Percentiles rank a stretch among this genome's conserved stretches.
phyloP scores from a whole-genome alignment of 306 rosid species.

The Rosa rugosa region DNA sequence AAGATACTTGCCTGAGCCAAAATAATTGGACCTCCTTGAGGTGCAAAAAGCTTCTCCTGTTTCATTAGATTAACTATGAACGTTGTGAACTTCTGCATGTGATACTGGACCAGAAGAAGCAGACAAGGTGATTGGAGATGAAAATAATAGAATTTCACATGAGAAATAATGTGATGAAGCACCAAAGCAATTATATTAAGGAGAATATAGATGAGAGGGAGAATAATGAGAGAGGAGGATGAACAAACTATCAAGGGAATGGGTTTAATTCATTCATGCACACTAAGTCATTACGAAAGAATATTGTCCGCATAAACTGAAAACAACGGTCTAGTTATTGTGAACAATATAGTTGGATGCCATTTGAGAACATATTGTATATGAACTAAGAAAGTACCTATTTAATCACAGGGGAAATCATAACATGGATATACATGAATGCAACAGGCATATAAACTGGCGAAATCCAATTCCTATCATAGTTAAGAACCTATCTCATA shows the following conservation, averaged over 20 bases:
- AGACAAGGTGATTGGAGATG: slow-evolving; percentile 22
- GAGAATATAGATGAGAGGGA: not conserved
- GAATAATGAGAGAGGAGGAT: not conserved
- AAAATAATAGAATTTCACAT: not conserved
- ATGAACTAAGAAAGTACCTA: not conserved
- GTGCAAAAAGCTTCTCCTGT: slow-evolving; percentile 79
- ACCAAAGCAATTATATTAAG: not conserved
- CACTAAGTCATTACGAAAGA: not conserved
- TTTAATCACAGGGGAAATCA: not conserved
- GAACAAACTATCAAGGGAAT: not conserved
- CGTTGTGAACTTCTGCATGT: slow-evolving; percentile 88
- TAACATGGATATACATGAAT: not conserved
- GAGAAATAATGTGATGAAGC: not conserved
- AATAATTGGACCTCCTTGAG: slow-evolving; percentile 97
- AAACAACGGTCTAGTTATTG: not conserved
- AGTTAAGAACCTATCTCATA: not conserved
- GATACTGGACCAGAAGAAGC: slow-evolving; percentile 46
- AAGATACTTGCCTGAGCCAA: slow-evolving; percentile 83
- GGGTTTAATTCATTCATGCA: no score
- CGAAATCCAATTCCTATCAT: not conserved
- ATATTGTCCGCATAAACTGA: not conserved
- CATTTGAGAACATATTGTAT: not conserved
- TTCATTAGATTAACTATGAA: slow-evolving; percentile 83
- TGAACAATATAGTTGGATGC: not conserved
- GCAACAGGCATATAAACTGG: not conserved